Base-by-base conservation (phyloP, 1,139 yeast species). In the Lodderomyces orthopsilosis region DNA sequence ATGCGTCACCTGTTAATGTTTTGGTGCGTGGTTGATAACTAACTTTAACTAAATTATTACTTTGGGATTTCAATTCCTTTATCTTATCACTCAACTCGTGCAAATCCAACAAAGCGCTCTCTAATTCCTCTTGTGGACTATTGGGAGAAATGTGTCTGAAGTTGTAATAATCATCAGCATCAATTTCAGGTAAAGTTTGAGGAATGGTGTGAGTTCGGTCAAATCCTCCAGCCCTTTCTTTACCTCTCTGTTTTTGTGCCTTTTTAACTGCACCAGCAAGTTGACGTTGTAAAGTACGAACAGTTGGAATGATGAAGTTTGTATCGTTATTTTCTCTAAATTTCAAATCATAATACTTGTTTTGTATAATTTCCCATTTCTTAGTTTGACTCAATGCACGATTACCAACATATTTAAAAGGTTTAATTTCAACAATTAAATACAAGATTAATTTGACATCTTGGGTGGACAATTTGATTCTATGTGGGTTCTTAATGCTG, bases 321-420 rank as follows among this genome's bases (percentile, higher is more conserved):
- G 23, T 43, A 35, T 45, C 26, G 22, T 48, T 45, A 28, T 43
- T 41, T 7, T 44, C 35, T 21, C 38, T 35, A 37, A 41, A 26
- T 42, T 64, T 64, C 23, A 49, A 46, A 18, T 58, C 54, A 27
- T 58, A 56, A 42, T 58, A 66, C 39, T 51, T 53, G 12, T 48
- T 50, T 45, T 67, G 71, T 37, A 68, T 65, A 24, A 59, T 40
- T 44, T 63, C 66, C 74, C 74, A 68, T 46, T 67, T 68, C 41
- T 58, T 61, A 2, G 69, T 65, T 49, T 68, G 73, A 37, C 61
- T 57, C 21, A 62, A 46, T 7, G 61, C 52, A 24, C 68, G 53
- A 46, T 67, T 67, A 2, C 74, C 74, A 28, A 67, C 59, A 44
- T 66, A 67, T 44, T 67, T 67, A 50, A 68, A 68, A 4, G 74